Base-by-base conservation (phyloP, 1,284 basidiomycete species). In the Cystobasidium pallidum region DNA sequence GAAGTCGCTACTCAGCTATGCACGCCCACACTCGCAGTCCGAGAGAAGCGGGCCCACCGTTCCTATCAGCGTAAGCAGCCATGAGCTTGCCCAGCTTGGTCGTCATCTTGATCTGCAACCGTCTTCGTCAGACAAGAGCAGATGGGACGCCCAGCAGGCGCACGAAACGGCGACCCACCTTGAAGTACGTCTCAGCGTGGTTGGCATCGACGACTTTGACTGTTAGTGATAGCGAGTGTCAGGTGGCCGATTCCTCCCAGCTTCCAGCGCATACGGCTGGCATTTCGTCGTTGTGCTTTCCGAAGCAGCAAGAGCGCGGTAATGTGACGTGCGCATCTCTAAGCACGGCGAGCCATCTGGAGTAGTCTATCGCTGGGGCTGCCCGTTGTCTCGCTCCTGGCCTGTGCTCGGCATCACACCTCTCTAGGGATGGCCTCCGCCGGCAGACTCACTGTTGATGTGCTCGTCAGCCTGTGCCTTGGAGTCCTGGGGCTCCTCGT, bases 71-170 rank as follows among this genome's bases (percentile, higher is more conserved):
- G 32, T 73, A 75, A 15, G 74, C 74, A 57, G 47, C 59, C 74
- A 75, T 75, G 57, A 75, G 71, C 59, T 75, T 75, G 24, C 71
- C 71, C 19, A 75, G 58, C 71, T 75, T 75, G 30, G 74, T 75
- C 13, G 74, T 52, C 74, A 73, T 75, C 30, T 75, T 75, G 54
- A 75, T 75, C 73, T 74, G 68, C 32, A 34, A 32, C n/a, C 19
- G 6, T 32, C 28, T 32, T 34, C 8, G 32, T 36, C 32, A 34
- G 32, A n/a, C 19, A 2, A 57, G 28, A 10, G 17, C 15, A 8
- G 32, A 26, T 15, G 26, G 11, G n/a, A n/a, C n/a, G n/a, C 26
- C 30, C 19, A 10, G 10, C 52, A 54, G 52, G 21, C 26, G 3
- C 24, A 17, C 24, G 24, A 28, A 10, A 10, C 54, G 34, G 2